These are phyloP conservation scores for Candida ortonii DNA, from an alignment of 805 yeast genomes.

Conservation along the genomic window DNA sequence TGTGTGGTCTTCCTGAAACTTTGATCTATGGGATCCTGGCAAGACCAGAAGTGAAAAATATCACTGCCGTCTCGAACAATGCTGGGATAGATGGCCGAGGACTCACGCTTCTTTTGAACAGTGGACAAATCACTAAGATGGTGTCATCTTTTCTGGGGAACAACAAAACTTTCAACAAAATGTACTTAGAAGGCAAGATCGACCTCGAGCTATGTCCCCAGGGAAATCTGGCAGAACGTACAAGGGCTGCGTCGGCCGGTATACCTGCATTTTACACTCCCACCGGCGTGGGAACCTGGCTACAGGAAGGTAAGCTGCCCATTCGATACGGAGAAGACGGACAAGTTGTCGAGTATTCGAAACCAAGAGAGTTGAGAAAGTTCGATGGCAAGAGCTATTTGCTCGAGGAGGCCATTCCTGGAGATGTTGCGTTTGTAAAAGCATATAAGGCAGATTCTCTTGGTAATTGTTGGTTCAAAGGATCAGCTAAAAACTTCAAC, in stretches of 20 bases:
- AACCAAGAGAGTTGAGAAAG: constrained; percentile 41
- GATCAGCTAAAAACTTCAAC: constrained; percentile 47
- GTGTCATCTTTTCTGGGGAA: constrained; percentile 45
- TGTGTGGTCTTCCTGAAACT: constrained; percentile 47
- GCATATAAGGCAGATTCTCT: constrained; percentile 46
- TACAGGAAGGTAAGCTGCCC: constrained; percentile 47
- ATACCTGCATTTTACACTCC: constrained; percentile 49
- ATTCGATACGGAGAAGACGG: constrained; percentile 38
- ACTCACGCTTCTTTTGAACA: constrained; percentile 38
- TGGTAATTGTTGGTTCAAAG: constrained; percentile 47
- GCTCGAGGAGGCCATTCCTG: constrained; percentile 42
- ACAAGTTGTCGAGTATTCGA: constrained; percentile 34
- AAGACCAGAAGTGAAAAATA: constrained; percentile 32
- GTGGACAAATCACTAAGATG: constrained; percentile 44
- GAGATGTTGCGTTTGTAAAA: constrained; percentile 48
- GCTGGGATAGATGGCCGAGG: constrained; percentile 47
- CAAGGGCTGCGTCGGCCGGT: constrained; percentile 48
- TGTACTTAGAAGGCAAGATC: constrained; percentile 41
- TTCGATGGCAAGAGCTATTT: constrained; percentile 43
- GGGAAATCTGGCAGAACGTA: constrained; percentile 49
- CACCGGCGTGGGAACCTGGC: constrained; percentile 50
- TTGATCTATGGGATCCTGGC: constrained; percentile 37
- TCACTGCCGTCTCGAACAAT: constrained; percentile 48
- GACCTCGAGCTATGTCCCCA: constrained; percentile 50
- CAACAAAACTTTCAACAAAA: constrained; percentile 39